Base-by-base conservation (phyloP, 192 early-diverging fungal species). In the Dissophora ornata region DNA sequence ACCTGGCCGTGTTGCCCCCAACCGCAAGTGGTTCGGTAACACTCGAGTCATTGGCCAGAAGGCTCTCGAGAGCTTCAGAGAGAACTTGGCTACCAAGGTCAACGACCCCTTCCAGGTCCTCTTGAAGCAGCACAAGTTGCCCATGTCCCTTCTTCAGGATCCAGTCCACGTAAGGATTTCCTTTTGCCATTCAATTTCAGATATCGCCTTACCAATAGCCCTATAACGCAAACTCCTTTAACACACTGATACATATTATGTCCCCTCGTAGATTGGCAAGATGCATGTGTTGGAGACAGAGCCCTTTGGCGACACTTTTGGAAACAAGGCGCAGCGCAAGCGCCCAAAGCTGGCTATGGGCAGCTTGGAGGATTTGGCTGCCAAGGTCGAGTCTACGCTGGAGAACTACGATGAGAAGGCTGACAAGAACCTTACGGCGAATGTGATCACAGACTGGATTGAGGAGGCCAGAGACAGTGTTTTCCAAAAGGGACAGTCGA, bases 1-100 rank as follows among this genome's bases (percentile, higher is more conserved):
- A 13, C 80, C 88, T 19, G 95, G 93, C 16, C 89, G 96, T 66
- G 92, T 99, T 11, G 93, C 92, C 63, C 93, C 96, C 49, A 95
- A 99, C 83, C 87, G 97, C 82, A 90, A 92, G 66, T 99, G 96
- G 96, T 99, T 98, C 70, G 95, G 92, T 63, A 99, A 99, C 83
- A 99, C 97, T 18, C 86, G 97, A 30, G 96, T 97, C 18, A 96
- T 99, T 67, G 95, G 95, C 0, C 95, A 97, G 71, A 94, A 97
- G 79, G 92, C 93, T 65, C 88, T 99, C 52, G 91, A 92, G 65
- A 88, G 86, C 71, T 99, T 99, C 81, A 91, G 96, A 41, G 92
- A 95, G 74, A 93, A 94, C 62, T 90, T 99, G 84, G 83, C 87
- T 24, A 80, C 87, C 52, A 92, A 92, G 80, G 85, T 91, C 45